Evolutionary conservation across 2,329 filamentous ascomycete species (phyloP), one percentile per base, ranked within the genome.

Genomic region (Lasiodiplodia theobromae): DNA sequence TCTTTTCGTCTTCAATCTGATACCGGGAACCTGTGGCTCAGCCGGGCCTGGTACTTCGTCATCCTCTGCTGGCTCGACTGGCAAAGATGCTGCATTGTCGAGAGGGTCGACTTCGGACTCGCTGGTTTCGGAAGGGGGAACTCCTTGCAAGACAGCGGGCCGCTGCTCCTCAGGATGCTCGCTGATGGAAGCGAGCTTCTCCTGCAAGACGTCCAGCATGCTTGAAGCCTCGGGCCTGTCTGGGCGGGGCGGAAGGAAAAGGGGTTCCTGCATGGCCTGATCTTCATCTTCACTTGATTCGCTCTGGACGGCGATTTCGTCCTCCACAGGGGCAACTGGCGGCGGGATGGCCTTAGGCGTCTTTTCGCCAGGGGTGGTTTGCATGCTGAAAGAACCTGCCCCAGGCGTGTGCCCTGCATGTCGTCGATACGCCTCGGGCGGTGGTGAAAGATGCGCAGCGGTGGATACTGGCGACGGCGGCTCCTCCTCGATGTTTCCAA

Each of bases 401-500:
- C 71, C 69, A 14, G 78, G 78, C 1, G 78, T 80, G 67, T 80
- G 78, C 3, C 78, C 78, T 16, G 78, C 78, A 69, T 78, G 74
- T 34, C 75, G 74, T 40, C 58, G 76, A 64, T 80, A 79, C 38
- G 74, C 74, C 38, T 72, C 74, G 11, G 78, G 78, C 5, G 79
- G 69, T 1, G 78, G 78, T 7, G 77, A 78, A 31, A 79, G 68
- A 49, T 73, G 40, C 7, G 74, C 73, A 31, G 74, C 71, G 25
- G 77, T 78, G 16, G 76, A 73, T 1, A 77, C 76, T 31, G 78
- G 78, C 7, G 77, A 79, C 1, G 68, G 69, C 18, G 77, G 75
- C 25, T 71, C 71, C 56, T 79, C 74, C 23, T 74, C 70, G 40
- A 74, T 70, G 18, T 65, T 64, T 12, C 34, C 31, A 18, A 52